Evolutionary conservation across 148 eudicot genomes (phyloP).

Genomic region (Camellia lanceoleosa): DNA sequence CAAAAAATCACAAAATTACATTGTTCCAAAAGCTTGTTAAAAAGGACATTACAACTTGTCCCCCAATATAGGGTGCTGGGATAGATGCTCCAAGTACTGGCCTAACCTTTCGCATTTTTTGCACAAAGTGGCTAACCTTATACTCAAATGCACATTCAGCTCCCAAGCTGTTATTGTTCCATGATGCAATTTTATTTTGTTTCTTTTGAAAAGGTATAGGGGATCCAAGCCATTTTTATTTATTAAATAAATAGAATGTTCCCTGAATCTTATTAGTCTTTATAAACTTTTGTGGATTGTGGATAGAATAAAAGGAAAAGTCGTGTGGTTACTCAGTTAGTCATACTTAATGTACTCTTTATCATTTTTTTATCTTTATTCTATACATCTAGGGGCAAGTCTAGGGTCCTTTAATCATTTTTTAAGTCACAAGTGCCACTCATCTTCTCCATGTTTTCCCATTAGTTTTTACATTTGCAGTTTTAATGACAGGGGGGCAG

Average conservation of each 20-base stretch:
- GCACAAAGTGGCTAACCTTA: neutral
- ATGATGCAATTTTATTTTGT: neutral
- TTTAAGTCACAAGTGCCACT: neutral
- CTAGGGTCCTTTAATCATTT: neutral
- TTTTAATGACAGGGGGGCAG: no score
- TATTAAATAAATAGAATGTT: neutral
- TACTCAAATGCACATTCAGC: neutral
- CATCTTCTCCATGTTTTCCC: neutral
- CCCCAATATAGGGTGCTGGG: neutral
- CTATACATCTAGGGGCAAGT: neutral
- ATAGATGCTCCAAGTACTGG: neutral
- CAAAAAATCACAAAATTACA: neutral
- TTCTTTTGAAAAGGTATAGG: no score
- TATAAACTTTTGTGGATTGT: neutral
- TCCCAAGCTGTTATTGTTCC: neutral
- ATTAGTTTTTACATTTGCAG: no score
- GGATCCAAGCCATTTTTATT: neutral
- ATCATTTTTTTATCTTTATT: neutral
- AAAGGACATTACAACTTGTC: neutral
- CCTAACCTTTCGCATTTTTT: neutral
- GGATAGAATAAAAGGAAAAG: neutral
- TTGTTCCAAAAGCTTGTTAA: neutral
- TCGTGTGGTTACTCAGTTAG: neutral
- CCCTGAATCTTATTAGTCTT: neutral
- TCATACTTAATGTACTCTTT: neutral